Evolutionary conservation across 2,329 filamentous ascomycete species (phyloP).

Genomic region (Nigrospora osmanthi): DNA sequence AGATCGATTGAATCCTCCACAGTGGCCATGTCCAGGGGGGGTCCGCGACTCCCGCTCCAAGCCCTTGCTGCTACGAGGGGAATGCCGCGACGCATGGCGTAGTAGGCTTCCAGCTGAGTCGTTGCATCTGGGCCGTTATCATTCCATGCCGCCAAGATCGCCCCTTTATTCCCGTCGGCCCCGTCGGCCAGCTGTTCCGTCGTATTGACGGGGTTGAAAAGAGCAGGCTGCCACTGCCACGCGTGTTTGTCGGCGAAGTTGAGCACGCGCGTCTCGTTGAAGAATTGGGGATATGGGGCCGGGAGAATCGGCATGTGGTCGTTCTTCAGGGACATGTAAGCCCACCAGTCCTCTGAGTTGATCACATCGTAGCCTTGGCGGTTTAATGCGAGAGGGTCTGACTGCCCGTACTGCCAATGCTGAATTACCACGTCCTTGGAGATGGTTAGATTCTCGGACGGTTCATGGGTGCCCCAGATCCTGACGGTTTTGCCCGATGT

Average conservation of each 20-base stretch:
- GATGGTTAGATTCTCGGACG: slow-evolving; percentile 27
- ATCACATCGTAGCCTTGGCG: slow-evolving; percentile 27
- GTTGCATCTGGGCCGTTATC: slow-evolving; percentile 39
- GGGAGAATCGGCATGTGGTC: slow-evolving; percentile 37
- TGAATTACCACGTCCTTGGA: slow-evolving; percentile 31
- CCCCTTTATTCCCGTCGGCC: slow-evolving; percentile 22
- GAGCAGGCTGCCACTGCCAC: slow-evolving; percentile 37
- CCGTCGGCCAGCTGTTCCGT: slow-evolving; percentile 26
- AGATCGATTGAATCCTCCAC: slow-evolving; percentile 26
- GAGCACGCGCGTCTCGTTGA: slow-evolving; percentile 32
- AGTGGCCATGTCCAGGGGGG: slow-evolving; percentile 15
- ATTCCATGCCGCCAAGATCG: slow-evolving; percentile 37
- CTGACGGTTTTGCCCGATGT: slow-evolving; percentile 33
- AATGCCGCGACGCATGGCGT: slow-evolving; percentile 35
- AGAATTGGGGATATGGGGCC: slow-evolving; percentile 37
- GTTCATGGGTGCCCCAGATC: slow-evolving; percentile 46
- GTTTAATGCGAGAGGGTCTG: slow-evolving; percentile 32
- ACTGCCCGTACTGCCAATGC: slow-evolving; percentile 41
- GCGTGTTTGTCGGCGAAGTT: slow-evolving; percentile 31
- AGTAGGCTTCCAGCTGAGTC: slow-evolving; percentile 38
- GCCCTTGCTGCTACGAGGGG: slow-evolving; percentile 31
- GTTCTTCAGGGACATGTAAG: slow-evolving; percentile 47
- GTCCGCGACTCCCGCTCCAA: slow-evolving; percentile 31
- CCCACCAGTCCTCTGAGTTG: slow-evolving; percentile 44
- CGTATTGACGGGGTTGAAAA: slow-evolving; percentile 33